Conservation (phyloP, 192 early-diverging fungal species). For the Thoreauomyces humboldtii region DNA sequence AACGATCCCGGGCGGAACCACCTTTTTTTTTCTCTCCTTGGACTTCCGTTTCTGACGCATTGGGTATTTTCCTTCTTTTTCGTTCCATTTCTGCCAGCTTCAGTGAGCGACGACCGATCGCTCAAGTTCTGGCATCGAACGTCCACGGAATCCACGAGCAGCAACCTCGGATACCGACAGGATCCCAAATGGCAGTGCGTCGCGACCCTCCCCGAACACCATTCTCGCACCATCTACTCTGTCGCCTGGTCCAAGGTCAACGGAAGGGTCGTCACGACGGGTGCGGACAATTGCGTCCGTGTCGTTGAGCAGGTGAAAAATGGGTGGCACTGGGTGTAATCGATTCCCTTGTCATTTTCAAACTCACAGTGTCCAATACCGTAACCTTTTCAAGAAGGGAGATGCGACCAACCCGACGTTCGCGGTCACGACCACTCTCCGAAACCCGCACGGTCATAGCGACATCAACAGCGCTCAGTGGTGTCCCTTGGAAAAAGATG, state of each 20-base stretch:
- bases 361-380: too few species aligned
- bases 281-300: conserved; percentile 78
- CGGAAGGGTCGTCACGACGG: conserved; percentile 72
- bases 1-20: neutral
- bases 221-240: conserved; percentile 85
- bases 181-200: conserved; percentile 71
- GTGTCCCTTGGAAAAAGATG: conserved; percentile 60
- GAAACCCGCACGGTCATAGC: conserved; percentile 73
- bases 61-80: neutral
- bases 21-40: too few species aligned
- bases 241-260: conserved; percentile 84
- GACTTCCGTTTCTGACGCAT: too few species aligned
- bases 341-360: too few species aligned
- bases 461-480: conserved; percentile 92
- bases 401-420: conserved; percentile 1
- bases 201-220: conserved; percentile 62
- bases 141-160: conserved; percentile 12
- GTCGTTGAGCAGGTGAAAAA: conserved; percentile 58
- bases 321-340: too few species aligned
- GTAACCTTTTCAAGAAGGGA: too few species aligned
- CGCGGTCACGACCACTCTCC: conserved; percentile 1
- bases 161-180: conserved; percentile 50
- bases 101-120: conserved; percentile 85
- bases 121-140: conserved; percentile 75
- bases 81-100: conserved; percentile 42